These are phyloP conservation scores for Penicillium lividum DNA, from an alignment of 495 filamentous ascomycete genomes.

Conservation along the genomic window DNA sequence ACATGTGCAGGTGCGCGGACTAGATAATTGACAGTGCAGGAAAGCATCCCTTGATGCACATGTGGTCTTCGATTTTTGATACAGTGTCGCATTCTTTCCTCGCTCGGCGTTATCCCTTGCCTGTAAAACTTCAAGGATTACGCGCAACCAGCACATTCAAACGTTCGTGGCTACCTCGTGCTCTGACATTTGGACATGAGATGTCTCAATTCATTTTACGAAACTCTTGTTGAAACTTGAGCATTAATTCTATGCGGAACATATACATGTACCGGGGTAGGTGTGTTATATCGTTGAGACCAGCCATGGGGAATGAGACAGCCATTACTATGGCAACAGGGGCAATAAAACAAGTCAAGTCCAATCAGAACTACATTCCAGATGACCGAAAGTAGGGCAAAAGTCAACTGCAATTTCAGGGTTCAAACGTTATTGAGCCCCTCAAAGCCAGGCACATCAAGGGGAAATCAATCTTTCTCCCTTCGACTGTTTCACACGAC, in stretches of 20 bases:
- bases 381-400: neutral
- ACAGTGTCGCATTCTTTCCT: neutral
- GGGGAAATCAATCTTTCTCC: constrained; percentile 5
- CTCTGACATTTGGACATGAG: neutral
- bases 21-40: too few species aligned
- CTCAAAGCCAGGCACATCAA: neutral
- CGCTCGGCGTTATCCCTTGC: neutral
- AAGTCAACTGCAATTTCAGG: neutral
- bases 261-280: neutral
- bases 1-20: neutral
- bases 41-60: neutral
- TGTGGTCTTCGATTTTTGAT: neutral
- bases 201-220: too few species aligned
- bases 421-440: neutral
- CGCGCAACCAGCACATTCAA: too few species aligned
- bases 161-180: neutral
- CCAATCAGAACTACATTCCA: constrained; percentile 5
- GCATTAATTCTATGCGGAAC: too few species aligned
- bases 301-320: neutral
- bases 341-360: neutral
- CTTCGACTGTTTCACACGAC: neutral
- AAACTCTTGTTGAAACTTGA: too few species aligned
- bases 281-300: neutral
- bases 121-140: neutral
- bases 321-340: neutral